These are phyloP conservation scores for apple (Malus domestica) DNA, from an alignment of 306 rosid species.

Conservation along the genomic window DNA sequence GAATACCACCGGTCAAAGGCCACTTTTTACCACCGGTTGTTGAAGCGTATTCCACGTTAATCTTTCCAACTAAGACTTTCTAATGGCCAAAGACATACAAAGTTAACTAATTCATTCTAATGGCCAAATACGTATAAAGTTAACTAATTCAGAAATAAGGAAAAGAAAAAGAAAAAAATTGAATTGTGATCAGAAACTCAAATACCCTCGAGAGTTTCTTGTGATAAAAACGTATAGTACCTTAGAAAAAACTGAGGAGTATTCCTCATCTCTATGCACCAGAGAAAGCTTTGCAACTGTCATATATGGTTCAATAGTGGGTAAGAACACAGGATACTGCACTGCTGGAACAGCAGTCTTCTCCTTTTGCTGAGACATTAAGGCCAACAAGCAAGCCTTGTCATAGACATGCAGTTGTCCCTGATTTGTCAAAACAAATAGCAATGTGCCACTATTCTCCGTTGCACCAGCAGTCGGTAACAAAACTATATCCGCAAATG, in stretches of 20 bases:
- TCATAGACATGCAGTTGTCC: conserved; percentile 69
- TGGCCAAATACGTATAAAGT: background rate
- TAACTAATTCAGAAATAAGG: background rate
- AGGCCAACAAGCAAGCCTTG: conserved; percentile 41
- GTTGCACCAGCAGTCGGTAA: conserved; percentile 33
- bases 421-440: conserved; percentile 66
- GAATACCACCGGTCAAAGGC: conserved; percentile 86
- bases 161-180: background rate
- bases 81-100: conserved; percentile 8
- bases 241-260: conserved; percentile 46
- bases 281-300: conserved; percentile 53
- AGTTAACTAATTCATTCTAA: conserved; percentile 26
- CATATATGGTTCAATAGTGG: conserved; percentile 61
- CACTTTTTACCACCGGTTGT: conserved; percentile 31
- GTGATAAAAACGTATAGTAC: conserved; percentile 30
- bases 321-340: conserved; percentile 51
- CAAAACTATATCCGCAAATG: conserved; percentile 72
- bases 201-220: background rate
- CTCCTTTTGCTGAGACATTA: conserved; percentile 43
- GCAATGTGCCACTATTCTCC: conserved; percentile 36
- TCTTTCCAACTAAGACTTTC: conserved; percentile 46
- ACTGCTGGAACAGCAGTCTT: conserved; percentile 28
- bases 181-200: background rate
- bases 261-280: conserved; percentile 37
- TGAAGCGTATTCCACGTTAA: conserved; percentile 26